Percentiles rank a stretch among this genome's conserved stretches.
Evolutionary conservation across 768 basidiomycete species (phyloP).

Genomic region (Boletales sp.): DNA sequence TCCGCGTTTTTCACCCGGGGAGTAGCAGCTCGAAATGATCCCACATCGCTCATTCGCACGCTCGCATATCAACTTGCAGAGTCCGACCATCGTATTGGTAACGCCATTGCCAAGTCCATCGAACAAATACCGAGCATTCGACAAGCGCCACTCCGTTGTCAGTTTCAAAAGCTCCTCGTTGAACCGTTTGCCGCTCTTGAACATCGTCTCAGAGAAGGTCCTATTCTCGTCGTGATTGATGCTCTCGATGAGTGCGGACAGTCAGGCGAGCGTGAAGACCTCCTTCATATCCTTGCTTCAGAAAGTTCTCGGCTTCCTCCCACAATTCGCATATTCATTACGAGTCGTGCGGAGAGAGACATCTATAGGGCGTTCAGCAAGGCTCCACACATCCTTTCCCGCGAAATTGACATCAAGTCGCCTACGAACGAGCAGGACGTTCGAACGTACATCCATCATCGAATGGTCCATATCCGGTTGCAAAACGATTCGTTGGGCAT

Average conservation of each 20-base stretch:
- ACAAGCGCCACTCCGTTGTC: conserved; percentile 26
- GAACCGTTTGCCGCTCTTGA: conserved; percentile 23
- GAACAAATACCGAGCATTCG: conserved; percentile 27
- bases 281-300: conserved; percentile 26
- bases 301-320: conserved; percentile 15
- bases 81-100: conserved; percentile 30
- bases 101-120: conserved; percentile 23
- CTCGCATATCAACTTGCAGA: conserved; percentile 33
- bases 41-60: conserved; percentile 30
- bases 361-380: conserved; percentile 17
- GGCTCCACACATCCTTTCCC: conserved; percentile 10
- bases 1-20: conserved; percentile 34
- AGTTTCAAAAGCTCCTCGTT: conserved; percentile 34
- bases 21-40: conserved; percentile 27
- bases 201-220: conserved; percentile 21
- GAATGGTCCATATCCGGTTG: conserved; percentile 21
- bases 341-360: conserved; percentile 31
- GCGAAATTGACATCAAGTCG: conserved; percentile 27
- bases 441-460: conserved; percentile 22
- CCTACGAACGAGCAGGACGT: conserved; percentile 24
- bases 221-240: conserved; percentile 33
- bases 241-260: conserved; percentile 34
- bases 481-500: conserved; percentile 27
- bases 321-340: conserved; percentile 31
- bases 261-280: conserved; percentile 20